phyloP scores from a whole-genome alignment of 257 asterid genomes.

The Nicotiana attenuata region DNA sequence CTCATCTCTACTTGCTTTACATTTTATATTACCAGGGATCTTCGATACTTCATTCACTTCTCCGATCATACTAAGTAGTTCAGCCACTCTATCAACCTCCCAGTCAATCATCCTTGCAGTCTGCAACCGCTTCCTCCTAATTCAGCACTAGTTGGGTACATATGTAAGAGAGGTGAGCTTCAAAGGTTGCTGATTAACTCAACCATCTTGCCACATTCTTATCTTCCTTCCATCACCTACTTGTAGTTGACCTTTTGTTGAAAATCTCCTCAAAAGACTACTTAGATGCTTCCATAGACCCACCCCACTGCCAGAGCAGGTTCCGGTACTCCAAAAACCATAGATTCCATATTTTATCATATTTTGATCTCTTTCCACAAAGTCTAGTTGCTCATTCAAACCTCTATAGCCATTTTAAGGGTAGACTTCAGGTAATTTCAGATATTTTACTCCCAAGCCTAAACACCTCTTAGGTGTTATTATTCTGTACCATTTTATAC shows the following conservation, averaged over 20 bases:
- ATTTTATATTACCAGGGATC: background rate
- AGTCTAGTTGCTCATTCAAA: background rate
- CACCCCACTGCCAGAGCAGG: background rate
- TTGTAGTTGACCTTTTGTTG: background rate
- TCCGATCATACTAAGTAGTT: background rate
- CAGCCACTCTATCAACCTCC: background rate
- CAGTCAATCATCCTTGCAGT: background rate
- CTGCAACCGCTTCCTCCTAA: background rate
- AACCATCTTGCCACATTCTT: background rate
- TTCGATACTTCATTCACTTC: background rate
- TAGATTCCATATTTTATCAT: background rate
- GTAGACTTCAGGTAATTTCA: background rate
- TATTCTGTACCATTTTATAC: background rate
- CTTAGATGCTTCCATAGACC: background rate
- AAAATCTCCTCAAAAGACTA: background rate
- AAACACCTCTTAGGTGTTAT: background rate
- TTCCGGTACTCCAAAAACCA: background rate
- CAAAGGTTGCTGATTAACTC: background rate
- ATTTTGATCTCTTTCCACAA: background rate
- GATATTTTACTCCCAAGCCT: background rate
- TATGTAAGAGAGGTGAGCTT: background rate
- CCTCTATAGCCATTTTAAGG: background rate
- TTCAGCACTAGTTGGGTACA: background rate
- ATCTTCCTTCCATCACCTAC: background rate
- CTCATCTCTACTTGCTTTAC: background rate